Conservation (phyloP, 1,284 basidiomycete species). For the Trichosporon sp. region DNA sequence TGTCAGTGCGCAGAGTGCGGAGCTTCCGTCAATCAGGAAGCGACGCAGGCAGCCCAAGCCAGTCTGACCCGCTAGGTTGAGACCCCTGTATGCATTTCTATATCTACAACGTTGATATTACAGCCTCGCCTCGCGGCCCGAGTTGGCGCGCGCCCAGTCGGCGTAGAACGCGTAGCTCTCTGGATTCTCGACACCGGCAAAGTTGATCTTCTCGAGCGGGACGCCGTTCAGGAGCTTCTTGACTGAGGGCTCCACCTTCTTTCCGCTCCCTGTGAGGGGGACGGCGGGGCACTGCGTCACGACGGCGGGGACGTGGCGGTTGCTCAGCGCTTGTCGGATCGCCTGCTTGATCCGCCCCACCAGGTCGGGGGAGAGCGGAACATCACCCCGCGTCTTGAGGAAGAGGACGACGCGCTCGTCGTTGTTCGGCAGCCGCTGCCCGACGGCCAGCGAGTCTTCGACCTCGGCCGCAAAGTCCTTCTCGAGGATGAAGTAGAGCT, state of each 20-base stretch:
- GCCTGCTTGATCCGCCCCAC: conserved; percentile 38
- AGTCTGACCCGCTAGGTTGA: background rate
- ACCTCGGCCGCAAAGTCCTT: conserved; percentile 39
- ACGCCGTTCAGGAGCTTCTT: conserved; percentile 35
- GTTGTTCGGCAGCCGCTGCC: conserved; percentile 40
- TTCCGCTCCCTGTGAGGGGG: conserved; percentile 31
- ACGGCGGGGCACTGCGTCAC: conserved; percentile 40
- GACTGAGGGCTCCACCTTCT: conserved; percentile 34
- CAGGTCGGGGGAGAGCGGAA: conserved; percentile 28
- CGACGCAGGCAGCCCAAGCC: background rate
- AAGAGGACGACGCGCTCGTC: conserved; percentile 51
- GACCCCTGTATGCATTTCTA: conserved; percentile 9
- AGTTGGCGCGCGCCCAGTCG: conserved; percentile 26
- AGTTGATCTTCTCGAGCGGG: conserved; percentile 27
- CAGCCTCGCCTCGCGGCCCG: conserved; percentile 17
- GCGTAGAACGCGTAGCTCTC: conserved; percentile 30
- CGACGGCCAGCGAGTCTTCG: conserved; percentile 48
- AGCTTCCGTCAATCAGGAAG: background rate
- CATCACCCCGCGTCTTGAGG: conserved; percentile 40
- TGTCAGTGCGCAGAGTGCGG: background rate
- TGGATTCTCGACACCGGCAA: conserved; percentile 30
- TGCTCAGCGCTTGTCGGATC: conserved; percentile 38
- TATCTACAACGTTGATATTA: background rate
- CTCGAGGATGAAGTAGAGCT: conserved; percentile 41
- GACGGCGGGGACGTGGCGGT: conserved; percentile 46